Conservation (phyloP, 371 early-diverging fungal genomes). For the Nematocida parisii region DNA sequence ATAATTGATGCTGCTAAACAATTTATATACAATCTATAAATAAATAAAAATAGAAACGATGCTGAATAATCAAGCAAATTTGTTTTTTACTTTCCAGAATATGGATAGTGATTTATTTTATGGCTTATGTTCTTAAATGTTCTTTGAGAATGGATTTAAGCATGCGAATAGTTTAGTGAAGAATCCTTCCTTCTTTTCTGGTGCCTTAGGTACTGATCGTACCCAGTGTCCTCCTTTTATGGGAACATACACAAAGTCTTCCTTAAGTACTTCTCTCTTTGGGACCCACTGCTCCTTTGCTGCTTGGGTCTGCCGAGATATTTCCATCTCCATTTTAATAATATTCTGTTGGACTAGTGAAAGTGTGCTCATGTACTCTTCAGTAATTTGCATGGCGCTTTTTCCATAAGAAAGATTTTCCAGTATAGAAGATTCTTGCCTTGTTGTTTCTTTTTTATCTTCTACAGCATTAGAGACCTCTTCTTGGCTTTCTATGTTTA, state of each 20-base stretch:
- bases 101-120: no score
- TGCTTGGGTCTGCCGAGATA: constrained; percentile 35
- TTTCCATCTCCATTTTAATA: constrained; percentile 54
- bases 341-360: constrained; percentile 50
- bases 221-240: constrained; percentile 11
- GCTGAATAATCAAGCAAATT: no score
- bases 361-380: constrained; percentile 42
- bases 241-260: constrained; percentile 16
- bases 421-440: not conserved
- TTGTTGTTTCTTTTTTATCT: not conserved
- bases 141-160: constrained; percentile 3
- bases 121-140: not conserved
- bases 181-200: not conserved
- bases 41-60: no score
- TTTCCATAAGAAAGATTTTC: not conserved
- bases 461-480: not conserved
- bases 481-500: not conserved
- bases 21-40: no score
- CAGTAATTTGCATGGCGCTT: not conserved
- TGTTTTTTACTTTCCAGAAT: no score
- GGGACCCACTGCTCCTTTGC: constrained; percentile 49
- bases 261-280: constrained; percentile 16
- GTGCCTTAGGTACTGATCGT: not conserved
- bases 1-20: no score
- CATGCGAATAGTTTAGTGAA: constrained; percentile 6